Conservation (phyloP, 305 asterid species). For the Solanum chacoense region DNA sequence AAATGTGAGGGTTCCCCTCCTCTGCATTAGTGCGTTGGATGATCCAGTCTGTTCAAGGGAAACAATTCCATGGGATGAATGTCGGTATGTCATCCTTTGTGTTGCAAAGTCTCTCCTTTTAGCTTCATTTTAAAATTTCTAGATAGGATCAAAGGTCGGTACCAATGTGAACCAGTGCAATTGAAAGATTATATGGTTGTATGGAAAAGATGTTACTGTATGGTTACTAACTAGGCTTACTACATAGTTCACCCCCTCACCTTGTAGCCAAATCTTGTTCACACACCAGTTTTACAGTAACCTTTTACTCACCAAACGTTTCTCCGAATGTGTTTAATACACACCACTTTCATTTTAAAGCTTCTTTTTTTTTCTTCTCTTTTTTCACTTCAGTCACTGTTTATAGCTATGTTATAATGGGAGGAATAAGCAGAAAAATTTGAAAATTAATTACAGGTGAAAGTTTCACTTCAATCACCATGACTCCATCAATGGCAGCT, state of each 20-base stretch:
- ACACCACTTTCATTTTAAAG: neutral
- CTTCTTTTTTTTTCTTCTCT: neutral
- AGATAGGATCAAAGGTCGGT: neutral
- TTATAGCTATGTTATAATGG: neutral
- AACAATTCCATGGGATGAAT: conserved; percentile 96
- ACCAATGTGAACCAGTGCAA: neutral
- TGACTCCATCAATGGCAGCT: neutral
- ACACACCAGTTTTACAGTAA: neutral
- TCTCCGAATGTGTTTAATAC: neutral
- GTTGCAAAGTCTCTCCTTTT: neutral
- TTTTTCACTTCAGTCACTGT: neutral
- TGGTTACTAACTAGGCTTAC: neutral
- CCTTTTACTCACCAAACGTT: neutral
- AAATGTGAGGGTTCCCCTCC: conserved; percentile 71
- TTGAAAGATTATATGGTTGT: neutral
- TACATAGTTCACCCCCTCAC: neutral
- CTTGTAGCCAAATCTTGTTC: neutral
- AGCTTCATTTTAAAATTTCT: neutral
- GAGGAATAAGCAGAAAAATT: neutral
- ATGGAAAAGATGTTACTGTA: neutral
- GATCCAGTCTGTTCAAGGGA: conserved; percentile 91
- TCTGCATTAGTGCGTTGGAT: conserved; percentile 75
- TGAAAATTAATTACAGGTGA: neutral
- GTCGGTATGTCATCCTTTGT: conserved; percentile 40
- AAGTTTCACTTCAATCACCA: neutral